Evolutionary conservation across 2,329 filamentous ascomycete species (phyloP).

Genomic region (Dactylellina parvicollis): DNA sequence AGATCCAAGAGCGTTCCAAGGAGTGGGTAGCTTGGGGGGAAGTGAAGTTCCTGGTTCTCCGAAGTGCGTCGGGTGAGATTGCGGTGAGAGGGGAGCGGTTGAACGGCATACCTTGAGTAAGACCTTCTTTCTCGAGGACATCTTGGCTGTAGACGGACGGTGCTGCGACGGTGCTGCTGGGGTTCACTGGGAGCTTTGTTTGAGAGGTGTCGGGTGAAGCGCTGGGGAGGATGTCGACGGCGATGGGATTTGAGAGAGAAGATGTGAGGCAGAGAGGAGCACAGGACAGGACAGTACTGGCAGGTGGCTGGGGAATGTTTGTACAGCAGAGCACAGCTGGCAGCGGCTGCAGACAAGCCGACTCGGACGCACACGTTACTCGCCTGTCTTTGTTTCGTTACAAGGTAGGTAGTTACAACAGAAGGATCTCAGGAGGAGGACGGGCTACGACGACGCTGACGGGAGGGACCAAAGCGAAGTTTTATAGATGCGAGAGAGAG

Average conservation of each 20-base stretch:
- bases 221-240: conserved; percentile 5
- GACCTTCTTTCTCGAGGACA: conserved; percentile 89
- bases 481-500: neutral
- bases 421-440: neutral
- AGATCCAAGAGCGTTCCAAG: neutral
- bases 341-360: neutral
- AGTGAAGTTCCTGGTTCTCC: conserved; percentile 47
- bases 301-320: conserved; percentile 46
- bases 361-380: neutral
- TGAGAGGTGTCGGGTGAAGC: neutral
- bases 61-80: conserved; percentile 33
- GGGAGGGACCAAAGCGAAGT: conserved; percentile 31
- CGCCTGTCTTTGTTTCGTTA: too few relatives aligned
- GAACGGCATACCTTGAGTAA: conserved; percentile 76
- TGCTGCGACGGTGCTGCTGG: neutral
- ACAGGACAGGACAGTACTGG: conserved; percentile 6
- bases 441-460: conserved; percentile 7
- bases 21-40: conserved; percentile 35
- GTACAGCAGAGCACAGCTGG: conserved; percentile 9
- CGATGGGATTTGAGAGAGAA: conserved; percentile 3
- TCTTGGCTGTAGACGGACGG: conserved; percentile 63
- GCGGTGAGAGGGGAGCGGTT: conserved; percentile 35
- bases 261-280: neutral
- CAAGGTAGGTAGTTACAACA: neutral
- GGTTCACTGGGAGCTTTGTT: neutral